Evolutionary conservation across 140 eudicot genomes (phyloP), one percentile per base, ranked within the genome.

Genomic region (Anethum foeniculum): DNA sequence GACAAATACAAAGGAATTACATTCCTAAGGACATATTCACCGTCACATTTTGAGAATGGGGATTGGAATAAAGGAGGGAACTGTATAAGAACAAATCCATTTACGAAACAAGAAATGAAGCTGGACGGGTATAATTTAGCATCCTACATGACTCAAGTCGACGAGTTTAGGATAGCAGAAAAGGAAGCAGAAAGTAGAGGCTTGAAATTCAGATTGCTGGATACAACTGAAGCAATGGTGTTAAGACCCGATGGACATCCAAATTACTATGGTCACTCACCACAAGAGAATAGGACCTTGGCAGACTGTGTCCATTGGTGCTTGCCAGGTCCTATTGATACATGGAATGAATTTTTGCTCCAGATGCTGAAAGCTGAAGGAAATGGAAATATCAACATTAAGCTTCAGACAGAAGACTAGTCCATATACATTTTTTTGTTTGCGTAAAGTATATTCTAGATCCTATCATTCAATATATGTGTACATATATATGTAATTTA

Each of bases 261-360:
- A 3, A 81, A 76, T 60, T 39, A 80, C 16, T 81, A 71, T 65
- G 85, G 88, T 47, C 88, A 85, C 46, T 78, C 72, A 60, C 80
- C 80, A 2, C 49, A 39, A 19, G 81, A 80, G 54, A 85, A 82
- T 27, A 77, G 68, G 27, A 82, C 85, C 13, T 16, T 75, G 36
- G 78, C 74, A 48, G 88, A 85, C 34, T 85, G 88, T 52, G 88
- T 82, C 2, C 88, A 85, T 75, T 85, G 88, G 88, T 85, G 88
- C 81, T 49, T 85, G 75, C 88, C 88, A 30, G 88, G 88, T 15
- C 85, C 88, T 7, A 64, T 85, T 23, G 88, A 85, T 46, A 60
- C 88, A 6, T 85, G 88, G 88, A 84, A 54, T 52, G 87, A 84
- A 28, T 76, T 80, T 62, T 71, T 84, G 84, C 79, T 84, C 43